Conservation (phyloP, 768 basidiomycete genomes). For the Hygrophorus pudorinus region DNA sequence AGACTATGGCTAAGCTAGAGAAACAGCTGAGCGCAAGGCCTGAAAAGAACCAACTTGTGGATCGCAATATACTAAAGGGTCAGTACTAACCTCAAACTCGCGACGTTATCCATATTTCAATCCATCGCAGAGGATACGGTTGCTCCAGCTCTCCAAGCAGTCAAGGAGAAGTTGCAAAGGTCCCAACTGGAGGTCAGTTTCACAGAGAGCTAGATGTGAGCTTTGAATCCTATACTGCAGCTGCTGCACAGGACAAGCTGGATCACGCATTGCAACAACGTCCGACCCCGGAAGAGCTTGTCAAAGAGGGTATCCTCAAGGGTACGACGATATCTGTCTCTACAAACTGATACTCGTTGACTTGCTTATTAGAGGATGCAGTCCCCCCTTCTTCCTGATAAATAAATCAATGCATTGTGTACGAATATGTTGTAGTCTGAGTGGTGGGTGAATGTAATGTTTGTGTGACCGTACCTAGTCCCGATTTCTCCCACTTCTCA, state of each 20-base stretch:
- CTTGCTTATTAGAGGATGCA: conserved; percentile 15
- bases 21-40: conserved; percentile 43
- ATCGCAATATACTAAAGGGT: conserved; percentile 67
- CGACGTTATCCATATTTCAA: conserved; percentile 2
- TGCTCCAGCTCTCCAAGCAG: conserved; percentile 50
- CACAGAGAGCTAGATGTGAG: no score
- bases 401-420: no score
- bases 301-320: conserved; percentile 53
- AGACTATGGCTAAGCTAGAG: conserved; percentile 39
- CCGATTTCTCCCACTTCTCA: conserved; percentile 28
- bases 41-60: conserved; percentile 50
- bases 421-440: background rate
- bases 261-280: conserved; percentile 48
- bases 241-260: conserved; percentile 57
- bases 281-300: conserved; percentile 51
- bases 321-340: conserved; percentile 13
- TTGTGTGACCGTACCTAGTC: background rate
- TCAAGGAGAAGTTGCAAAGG: conserved; percentile 46
- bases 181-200: conserved; percentile 51
- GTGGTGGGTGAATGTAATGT: no score
- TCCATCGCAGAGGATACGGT: conserved; percentile 47
- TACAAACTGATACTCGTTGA: background rate
- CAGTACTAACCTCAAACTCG: background rate
- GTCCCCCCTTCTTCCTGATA: conserved; percentile 9
- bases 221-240: no score